These are phyloP conservation scores for Globisporangium recalcitrans DNA, from an alignment of 352 stramenopile species.

Conservation along the genomic window DNA sequence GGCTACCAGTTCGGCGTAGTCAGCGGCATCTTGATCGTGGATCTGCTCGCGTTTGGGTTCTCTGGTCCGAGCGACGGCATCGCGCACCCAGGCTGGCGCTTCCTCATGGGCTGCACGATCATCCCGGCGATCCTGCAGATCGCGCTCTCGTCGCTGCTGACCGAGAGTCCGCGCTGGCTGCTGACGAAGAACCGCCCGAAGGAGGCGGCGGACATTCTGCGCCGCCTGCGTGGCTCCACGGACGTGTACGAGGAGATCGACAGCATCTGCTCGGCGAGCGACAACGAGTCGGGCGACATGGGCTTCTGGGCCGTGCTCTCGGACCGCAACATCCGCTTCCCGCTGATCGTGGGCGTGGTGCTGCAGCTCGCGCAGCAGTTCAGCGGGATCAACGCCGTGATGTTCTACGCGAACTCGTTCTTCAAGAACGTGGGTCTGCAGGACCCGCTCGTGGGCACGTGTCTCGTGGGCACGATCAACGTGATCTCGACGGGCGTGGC, in stretches of 20 bases:
- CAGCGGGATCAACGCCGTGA: slow-evolving; percentile 72
- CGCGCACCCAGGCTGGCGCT: slow-evolving; percentile 52
- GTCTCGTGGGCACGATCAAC: slow-evolving; percentile 63
- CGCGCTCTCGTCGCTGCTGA: slow-evolving; percentile 52
- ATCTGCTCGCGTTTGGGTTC: slow-evolving; percentile 51
- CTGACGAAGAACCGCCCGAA: slow-evolving; percentile 71
- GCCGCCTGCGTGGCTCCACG: slow-evolving; percentile 55
- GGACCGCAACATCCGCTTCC: slow-evolving; percentile 58
- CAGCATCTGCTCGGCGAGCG: slow-evolving; percentile 73
- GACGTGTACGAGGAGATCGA: slow-evolving; percentile 81
- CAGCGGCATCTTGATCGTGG: slow-evolving; percentile 45
- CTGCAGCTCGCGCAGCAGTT: slow-evolving; percentile 70
- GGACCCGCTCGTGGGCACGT: slow-evolving; percentile 58
- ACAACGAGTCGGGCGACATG: slow-evolving; percentile 63
- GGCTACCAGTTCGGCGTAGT: slow-evolving; percentile 73
- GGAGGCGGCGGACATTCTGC: slow-evolving; percentile 64
- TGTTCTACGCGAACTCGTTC: slow-evolving; percentile 78
- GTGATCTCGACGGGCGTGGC: slow-evolving; percentile 68
- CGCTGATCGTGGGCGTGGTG: slow-evolving; percentile 51
- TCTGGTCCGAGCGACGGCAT: slow-evolving; percentile 51
- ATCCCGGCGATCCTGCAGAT: slow-evolving; percentile 63
- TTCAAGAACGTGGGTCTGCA: slow-evolving; percentile 67
- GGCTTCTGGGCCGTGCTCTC: slow-evolving; percentile 61
- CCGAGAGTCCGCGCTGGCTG: slow-evolving; percentile 65
- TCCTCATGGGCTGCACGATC: slow-evolving; percentile 64